Conservation (phyloP, 192 early-diverging fungal genomes). For the Rhizophagus sp. region DNA sequence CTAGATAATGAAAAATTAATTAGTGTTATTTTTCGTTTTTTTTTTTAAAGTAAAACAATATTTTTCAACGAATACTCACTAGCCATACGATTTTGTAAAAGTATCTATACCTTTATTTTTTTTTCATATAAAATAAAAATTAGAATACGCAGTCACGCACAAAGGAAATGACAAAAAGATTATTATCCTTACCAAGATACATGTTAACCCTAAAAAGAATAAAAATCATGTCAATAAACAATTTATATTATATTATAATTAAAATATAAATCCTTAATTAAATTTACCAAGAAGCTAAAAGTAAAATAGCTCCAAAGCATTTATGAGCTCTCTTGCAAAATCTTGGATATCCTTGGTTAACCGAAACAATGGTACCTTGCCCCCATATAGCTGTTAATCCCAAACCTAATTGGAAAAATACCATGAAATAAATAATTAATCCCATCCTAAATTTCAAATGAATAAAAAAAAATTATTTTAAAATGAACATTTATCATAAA, state of each 20-base stretch:
- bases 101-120: not conserved
- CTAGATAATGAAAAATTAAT: not conserved
- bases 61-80: not conserved
- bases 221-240: not conserved
- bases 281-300: constrained; percentile 18
- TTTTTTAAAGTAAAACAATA: too few species aligned
- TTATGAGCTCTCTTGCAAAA: constrained; percentile 24
- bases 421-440: constrained; percentile 5
- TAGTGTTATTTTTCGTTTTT: too few species aligned
- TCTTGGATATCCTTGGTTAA: constrained; percentile 18
- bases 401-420: constrained; percentile 22
- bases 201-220: constrained; percentile 5
- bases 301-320: not conserved
- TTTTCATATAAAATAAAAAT: not conserved
- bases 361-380: constrained; percentile 1
- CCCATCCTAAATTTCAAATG: constrained; percentile 1
- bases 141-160: not conserved
- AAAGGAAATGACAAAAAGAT: not conserved
- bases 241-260: not conserved
- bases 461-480: not conserved
- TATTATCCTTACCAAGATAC: not conserved
- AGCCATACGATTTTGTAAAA: not conserved
- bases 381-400: constrained; percentile 21
- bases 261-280: not conserved
- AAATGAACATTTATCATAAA: not conserved